Base-by-base conservation (phyloP, 83 land plant species). In the Diphasiastrum complanatum region DNA sequence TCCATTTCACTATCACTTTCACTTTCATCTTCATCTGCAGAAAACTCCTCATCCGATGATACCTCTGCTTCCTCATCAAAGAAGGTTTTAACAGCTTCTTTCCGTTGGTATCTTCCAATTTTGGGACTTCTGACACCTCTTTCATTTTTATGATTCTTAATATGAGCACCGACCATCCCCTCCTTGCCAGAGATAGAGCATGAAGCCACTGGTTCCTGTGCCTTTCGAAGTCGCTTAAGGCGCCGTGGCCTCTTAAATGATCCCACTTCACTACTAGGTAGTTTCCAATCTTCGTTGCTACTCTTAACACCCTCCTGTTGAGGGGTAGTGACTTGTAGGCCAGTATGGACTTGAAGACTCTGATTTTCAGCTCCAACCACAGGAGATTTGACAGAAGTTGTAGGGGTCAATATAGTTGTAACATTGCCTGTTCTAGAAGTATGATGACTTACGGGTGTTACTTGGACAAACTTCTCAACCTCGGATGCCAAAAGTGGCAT, bases 51-150 rank as follows among this genome's bases (percentile, higher is more conserved):
- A 48, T 83, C 88, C 2, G 82, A 62, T 30, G 91, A 88, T 24
- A 83, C 96, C 99, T 93, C 96, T 33, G 91, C 96, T 75, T 93
- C 99, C 54, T 89, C 92, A 36, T 93, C 96, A 68, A 93, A 71
- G 33, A 77, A 86, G 16, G 29, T 52, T 34, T 61, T 73, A 36
- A 70, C 80, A 26, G 66, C 38, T 28, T 50, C 24, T 45, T 36
- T 51, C 20, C 66, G 66, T 38, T 58, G 62, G 11, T 33, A 32
- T 51, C 64, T 64, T 30, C 65, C 73, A 10, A 62, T 24, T 8
- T 2, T 23, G 51, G 33, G 10, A 19, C 19, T 33, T 22, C 5
- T 53, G 61, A 10, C 32, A 20, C 5, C 33, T 28, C 10, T 20
- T 33, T 64, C 36, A 31, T 49, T 19, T 11, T 22, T 12, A 12